These are phyloP conservation scores for Auriscalpium vulgare DNA, from an alignment of 768 basidiomycete genomes.

Conservation along the genomic window DNA sequence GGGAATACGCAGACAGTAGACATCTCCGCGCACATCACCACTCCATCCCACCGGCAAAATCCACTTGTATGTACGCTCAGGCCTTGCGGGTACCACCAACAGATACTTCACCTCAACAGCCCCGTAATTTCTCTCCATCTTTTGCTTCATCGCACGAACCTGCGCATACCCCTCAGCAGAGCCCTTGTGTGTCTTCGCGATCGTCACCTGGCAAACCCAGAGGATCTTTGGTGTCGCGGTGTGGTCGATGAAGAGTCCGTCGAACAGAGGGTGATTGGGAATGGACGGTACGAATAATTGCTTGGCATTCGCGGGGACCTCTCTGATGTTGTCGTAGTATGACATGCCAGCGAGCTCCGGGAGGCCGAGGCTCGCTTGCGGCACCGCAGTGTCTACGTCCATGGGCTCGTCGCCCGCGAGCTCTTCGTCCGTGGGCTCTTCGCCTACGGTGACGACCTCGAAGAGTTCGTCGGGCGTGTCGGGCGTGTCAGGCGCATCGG, in stretches of 20 bases:
- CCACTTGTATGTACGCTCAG: background rate
- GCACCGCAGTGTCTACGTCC: background rate
- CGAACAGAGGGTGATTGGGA: background rate
- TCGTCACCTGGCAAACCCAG: background rate
- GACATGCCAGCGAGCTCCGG: background rate
- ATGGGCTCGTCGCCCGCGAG: background rate
- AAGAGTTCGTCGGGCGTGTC: background rate
- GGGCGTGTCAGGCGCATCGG: too few species aligned
- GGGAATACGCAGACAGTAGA: background rate
- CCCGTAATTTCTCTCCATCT: background rate
- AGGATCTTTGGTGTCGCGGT: background rate
- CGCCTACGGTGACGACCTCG: background rate
- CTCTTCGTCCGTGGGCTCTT: background rate
- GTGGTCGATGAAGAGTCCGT: background rate
- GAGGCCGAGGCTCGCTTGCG: background rate
- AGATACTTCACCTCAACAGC: background rate
- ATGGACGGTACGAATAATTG: background rate
- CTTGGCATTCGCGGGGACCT: background rate
- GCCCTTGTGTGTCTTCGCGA: background rate
- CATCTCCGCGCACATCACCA: background rate
- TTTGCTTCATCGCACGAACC: background rate
- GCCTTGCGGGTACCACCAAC: background rate
- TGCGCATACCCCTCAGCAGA: background rate
- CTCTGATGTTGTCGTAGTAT: background rate
- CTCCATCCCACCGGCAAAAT: background rate